Base-by-base conservation (phyloP, 2,329 filamentous ascomycete genomes). In the Monosporascus sp. region DNA sequence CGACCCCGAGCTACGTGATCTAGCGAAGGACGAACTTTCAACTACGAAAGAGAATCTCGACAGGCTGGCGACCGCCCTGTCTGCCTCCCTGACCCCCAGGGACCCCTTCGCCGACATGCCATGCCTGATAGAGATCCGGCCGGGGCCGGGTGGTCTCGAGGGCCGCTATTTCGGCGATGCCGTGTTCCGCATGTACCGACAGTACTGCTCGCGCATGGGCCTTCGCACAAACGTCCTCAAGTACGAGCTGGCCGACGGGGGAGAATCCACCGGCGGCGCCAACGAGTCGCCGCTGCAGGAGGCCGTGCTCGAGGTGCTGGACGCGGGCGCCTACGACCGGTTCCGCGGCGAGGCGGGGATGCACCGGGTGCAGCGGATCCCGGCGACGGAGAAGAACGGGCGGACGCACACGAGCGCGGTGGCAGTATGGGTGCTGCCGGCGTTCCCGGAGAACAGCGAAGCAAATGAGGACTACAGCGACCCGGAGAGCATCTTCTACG, bases 381-480 rank as follows among this genome's bases (percentile, higher is more conserved):
- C 94, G 1, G 86, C 86, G 11, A 99, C 94, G 1, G 94, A 99
- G 70, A 89, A 80, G 60, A 93, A 91, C 67, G 94, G 94, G 2
- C 85, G 94, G 27, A 94, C 91, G 17, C 94, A 99, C 71, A 99
- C 94, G 11, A 94, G 89, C 66, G 92, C 92, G 14, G 93, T 91
- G 3, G 91, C 89, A 6, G 90, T 99, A 0, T 88, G 96, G 80
- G 91, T 99, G 2, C 78, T 99, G 31, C 94, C 94, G 0, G 91
- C 86, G 48, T 87, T 97, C 52, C 85, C 89, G 0, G 79, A 84
- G 24, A 72, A 52, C 38, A 75, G 73, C 17, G 73, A 76, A 49
- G 77, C 79, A 22, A 68, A 77, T 17, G 68, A 64, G 22, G 43
- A 91, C 67, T 81, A 88, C 59, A 86, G 93, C 57, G 87, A 97